Base-by-base conservation (phyloP, 306 rosid species). In the Acacia melanoxylon region DNA sequence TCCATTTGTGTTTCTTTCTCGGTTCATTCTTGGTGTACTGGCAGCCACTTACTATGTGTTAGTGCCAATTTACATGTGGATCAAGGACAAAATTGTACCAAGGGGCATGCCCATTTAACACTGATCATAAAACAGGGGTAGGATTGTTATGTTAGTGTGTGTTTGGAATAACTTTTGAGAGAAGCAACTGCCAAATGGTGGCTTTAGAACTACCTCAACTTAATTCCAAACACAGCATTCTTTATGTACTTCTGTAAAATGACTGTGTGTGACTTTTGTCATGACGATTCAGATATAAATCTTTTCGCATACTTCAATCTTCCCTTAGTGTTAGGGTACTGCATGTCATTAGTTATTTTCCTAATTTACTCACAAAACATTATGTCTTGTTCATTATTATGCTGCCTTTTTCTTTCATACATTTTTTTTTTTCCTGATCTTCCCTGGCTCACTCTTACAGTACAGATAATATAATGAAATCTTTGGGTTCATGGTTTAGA, bases 61-160 rank as follows among this genome's bases (percentile, higher is more conserved):
- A 54, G 88, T 92, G 42, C 98, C 99, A 42, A 82, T 93, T 79
- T 91, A 93, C 90, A 93, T 93, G 95, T 93, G 98, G 97, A 68
- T 95, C 83, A 95, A 92, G 79, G 91, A 95, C 86, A 88, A 84
- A 83, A 86, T 91, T 72, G 91, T 89, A 80, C 92, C 95, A 52
- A 91, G 91, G 85, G 98, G 97, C 37, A 84, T 84, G 85, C 91
- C 91, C 61, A 91, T 95, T 78, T 93, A 80, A 86, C 82, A 75
- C 68, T 72, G 54, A 76, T 77, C 63, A 24, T 62, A 40, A 62
- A 70, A 66, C 9, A 11, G 31, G 29, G 56, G 40, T 59, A 29
- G 72, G 68, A 52, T 70, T 67, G 66, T 56, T 37, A 46, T 66
- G 72, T 27, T 59, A 58, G 59, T 52, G 59, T 2, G 59, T 19